Evolutionary conservation across 495 filamentous ascomycete species (phyloP).

Genomic region (Aspergillus affinis): DNA sequence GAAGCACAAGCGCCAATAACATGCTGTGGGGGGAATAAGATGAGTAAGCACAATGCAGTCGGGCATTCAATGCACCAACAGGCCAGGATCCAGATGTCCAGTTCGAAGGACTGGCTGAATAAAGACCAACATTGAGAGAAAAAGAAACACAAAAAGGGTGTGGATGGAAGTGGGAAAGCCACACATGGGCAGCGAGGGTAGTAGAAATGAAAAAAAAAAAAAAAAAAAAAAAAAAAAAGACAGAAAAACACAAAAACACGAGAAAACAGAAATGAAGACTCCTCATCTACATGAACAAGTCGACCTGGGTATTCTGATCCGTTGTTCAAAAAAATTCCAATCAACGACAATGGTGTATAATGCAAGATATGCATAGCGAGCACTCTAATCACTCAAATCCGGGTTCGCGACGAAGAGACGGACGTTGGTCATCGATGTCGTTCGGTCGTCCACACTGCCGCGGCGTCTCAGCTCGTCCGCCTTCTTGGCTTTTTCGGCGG

Average conservation of each 20-base stretch:
- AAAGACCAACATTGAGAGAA: neutral
- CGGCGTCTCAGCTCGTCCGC: conserved; percentile 75
- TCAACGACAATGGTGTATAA: neutral
- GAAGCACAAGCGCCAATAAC: conserved; percentile 19
- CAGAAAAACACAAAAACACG: neutral
- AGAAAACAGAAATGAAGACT: neutral
- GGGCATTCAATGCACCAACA: neutral
- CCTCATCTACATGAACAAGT: neutral
- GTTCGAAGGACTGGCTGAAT: neutral
- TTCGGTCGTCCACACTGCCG: conserved; percentile 93
- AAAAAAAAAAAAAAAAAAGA: neutral
- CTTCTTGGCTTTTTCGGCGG: conserved; percentile 66
- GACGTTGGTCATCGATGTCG: conserved; percentile 77
- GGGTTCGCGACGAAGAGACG: conserved; percentile 94
- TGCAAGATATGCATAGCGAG: neutral
- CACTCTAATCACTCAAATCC: conserved; percentile 64
- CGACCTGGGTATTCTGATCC: conserved; percentile 6
- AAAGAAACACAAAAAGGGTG: conserved; percentile 6
- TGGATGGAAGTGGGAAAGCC: neutral
- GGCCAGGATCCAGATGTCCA: conserved; percentile 1
- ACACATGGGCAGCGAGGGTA: neutral
- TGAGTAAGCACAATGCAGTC: conserved; percentile 6
- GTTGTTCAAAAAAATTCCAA: conserved; percentile 5
- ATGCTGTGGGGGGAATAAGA: conserved; percentile 19
- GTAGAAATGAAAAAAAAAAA: neutral